Base-by-base conservation (phyloP, 768 basidiomycete species). In the Macrolepiota dolichaula region DNA sequence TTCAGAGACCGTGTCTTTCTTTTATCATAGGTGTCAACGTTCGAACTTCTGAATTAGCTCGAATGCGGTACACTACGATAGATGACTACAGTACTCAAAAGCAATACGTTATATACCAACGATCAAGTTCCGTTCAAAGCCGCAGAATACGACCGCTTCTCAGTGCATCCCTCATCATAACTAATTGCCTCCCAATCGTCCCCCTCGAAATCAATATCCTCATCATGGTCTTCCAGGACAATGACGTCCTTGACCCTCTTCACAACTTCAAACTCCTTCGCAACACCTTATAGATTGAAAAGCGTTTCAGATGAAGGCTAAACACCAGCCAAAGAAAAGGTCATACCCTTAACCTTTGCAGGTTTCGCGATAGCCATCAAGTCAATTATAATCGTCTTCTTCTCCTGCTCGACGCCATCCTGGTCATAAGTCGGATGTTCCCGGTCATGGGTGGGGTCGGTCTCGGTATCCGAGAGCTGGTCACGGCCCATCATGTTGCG, bases 321-420 rank as follows among this genome's bases (percentile, higher is more conserved):
- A 25, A 29, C 17, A 29, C 5, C 22, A 32, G 9, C 49, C 5
- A 15, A 51, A 13, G 15, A 13, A 36, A 24, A 29, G 15, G 27
- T 24, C 42, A 12, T 36, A 60, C 59, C 59, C 53, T 53, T 60
- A n/a, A 46, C 51, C 38, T 60, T 60, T 5, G 59, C 59, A 46
- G 59, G 59, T 42, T 60, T 60, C 9, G 59, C 59, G 1, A 60
- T 60, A 19, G 51, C 59, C 59, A 60, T 60, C 51, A 60, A 53
- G 27, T 60, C 59, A 53, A 60, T 25, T 7, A 60, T n/a, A 6
- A 53, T 36, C 11, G 51, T 53, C 19, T 24, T 40, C 38, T 38
- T 38, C 19, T 54, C 22, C n/a, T 38, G 12, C 19, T 51, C 46
- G 3, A n/a, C 15, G 9, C 12, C 57, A 24, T 50, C 49, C 19